These are phyloP conservation scores for Darksidea phi DNA, from an alignment of 495 filamentous ascomycete species.

Conservation along the genomic window DNA sequence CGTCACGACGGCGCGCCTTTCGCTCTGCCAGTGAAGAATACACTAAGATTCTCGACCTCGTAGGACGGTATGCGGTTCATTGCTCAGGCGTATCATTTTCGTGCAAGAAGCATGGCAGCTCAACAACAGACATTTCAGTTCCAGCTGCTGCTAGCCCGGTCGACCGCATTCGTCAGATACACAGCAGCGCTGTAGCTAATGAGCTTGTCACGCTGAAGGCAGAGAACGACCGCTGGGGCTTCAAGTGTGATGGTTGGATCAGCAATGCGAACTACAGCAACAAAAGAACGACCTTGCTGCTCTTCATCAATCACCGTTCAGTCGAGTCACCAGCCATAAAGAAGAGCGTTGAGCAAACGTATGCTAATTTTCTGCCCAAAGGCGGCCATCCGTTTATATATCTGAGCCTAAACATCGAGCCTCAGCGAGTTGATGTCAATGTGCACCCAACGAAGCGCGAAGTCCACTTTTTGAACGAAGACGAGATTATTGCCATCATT, in stretches of 20 bases:
- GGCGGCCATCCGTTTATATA: constrained; percentile 94
- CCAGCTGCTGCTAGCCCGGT: constrained; percentile 65
- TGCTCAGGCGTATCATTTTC: constrained; percentile 88
- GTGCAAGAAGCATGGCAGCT: constrained; percentile 93
- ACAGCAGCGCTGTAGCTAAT: constrained; percentile 82
- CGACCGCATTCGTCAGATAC: constrained; percentile 87
- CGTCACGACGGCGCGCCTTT: constrained; percentile 84
- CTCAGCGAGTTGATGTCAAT: constrained; percentile 92
- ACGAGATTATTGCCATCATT: constrained; percentile 89
- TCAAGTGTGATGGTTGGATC: constrained; percentile 74
- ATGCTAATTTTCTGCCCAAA: constrained; percentile 87
- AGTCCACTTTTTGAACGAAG: constrained; percentile 97
- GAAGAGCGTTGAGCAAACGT: constrained; percentile 88
- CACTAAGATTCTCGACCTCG: constrained; percentile 94
- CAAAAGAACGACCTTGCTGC: constrained; percentile 81
- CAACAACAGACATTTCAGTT: constrained; percentile 75
- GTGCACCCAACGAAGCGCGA: constrained; percentile 97
- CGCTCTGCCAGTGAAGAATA: constrained; percentile 93
- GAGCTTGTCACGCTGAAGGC: constrained; percentile 78
- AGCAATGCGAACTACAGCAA: constrained; percentile 96
- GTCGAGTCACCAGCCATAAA: constrained; percentile 90
- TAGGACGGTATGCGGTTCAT: constrained; percentile 94
- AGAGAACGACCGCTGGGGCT: constrained; percentile 75
- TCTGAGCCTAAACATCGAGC: constrained; percentile 89
- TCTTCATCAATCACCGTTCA: constrained; percentile 98